phyloP scores from a whole-genome alignment of 2,329 filamentous ascomycete species.

The Chrysoporthe puriensis region DNA sequence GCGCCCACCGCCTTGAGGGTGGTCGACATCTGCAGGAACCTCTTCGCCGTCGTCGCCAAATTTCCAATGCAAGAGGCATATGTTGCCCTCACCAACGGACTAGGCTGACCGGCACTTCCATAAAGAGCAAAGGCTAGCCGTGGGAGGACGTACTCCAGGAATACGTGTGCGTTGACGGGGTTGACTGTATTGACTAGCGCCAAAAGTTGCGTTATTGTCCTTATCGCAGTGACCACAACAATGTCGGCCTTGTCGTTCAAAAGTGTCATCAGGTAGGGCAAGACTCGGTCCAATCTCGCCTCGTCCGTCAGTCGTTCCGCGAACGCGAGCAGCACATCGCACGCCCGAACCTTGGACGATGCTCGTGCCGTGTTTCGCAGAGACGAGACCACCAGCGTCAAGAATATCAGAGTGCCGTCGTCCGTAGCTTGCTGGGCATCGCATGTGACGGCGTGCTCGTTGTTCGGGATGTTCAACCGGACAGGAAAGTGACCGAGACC shows the following conservation, averaged over 20 bases:
- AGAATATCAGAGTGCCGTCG: conserved; percentile 89
- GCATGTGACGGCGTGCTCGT: conserved; percentile 70
- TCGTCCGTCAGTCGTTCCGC: conserved; percentile 91
- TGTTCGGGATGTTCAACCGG: conserved; percentile 83
- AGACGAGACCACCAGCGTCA: conserved; percentile 86
- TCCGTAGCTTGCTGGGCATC: conserved; percentile 68
- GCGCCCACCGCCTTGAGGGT: conserved; percentile 83
- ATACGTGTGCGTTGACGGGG: conserved; percentile 70
- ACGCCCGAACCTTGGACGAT: conserved; percentile 84
- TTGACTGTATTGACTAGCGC: conserved; percentile 89
- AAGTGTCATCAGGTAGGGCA: conserved; percentile 86
- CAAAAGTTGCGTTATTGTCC: conserved; percentile 86
- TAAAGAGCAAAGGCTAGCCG: conserved; percentile 61
- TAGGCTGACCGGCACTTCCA: conserved; percentile 56
- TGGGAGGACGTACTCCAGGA: conserved; percentile 70
- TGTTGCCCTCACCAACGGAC: conserved; percentile 78
- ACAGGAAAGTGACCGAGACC: conserved; percentile 74
- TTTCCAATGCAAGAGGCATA: conserved; percentile 93
- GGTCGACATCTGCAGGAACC: conserved; percentile 89
- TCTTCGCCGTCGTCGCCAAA: conserved; percentile 80
- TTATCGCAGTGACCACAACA: conserved; percentile 82
- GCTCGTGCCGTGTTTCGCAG: conserved; percentile 87
- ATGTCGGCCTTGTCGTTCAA: conserved; percentile 81
- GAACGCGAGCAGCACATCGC: conserved; percentile 90
- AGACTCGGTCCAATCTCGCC: conserved; percentile 88